Conservation (phyloP, 1,139 yeast genomes). For the Scheffersomyces insectosa region DNA sequence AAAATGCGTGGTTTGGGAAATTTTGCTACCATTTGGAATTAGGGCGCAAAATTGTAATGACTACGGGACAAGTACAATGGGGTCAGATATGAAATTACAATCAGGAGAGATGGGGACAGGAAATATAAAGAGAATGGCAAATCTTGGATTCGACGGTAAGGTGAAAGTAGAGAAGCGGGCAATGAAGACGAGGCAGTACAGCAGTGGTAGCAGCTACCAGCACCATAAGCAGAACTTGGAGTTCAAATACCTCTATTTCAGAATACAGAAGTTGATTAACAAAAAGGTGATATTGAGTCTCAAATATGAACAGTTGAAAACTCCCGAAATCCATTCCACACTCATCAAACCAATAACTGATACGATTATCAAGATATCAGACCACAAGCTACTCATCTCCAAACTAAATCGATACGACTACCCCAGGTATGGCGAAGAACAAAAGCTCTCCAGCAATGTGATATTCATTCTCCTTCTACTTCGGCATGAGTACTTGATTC, state of each 20-base stretch:
- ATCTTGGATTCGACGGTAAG: no score
- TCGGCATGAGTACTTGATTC: constrained; percentile 48
- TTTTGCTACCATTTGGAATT: no score
- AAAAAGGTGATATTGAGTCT: constrained; percentile 47
- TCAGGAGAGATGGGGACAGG: no score
- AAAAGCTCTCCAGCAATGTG: constrained; percentile 24
- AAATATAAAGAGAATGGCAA: no score
- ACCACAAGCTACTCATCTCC: constrained; percentile 11
- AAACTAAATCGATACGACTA: constrained; percentile 5
- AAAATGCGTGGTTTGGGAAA: no score
- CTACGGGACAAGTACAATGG: no score
- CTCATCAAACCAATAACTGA: constrained; percentile 51
- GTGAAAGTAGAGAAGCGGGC: neutral
- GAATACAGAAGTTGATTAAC: constrained; percentile 37
- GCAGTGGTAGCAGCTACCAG: constrained; percentile 3
- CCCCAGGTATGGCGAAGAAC: constrained; percentile 8
- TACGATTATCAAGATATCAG: constrained; percentile 28
- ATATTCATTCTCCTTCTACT: constrained; percentile 37
- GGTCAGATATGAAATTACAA: no score
- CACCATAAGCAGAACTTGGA: constrained; percentile 21
- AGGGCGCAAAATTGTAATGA: no score
- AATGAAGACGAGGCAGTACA: constrained; percentile 10
- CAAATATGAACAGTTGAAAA: constrained; percentile 55
- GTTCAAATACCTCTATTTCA: constrained; percentile 42
- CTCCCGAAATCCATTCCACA: constrained; percentile 54